A percentile compares a stretch with the other conserved stretches of the same genome.
phyloP scores from a whole-genome alignment of 176 grass and related monocot genomes.

The Avena eriantha region DNA sequence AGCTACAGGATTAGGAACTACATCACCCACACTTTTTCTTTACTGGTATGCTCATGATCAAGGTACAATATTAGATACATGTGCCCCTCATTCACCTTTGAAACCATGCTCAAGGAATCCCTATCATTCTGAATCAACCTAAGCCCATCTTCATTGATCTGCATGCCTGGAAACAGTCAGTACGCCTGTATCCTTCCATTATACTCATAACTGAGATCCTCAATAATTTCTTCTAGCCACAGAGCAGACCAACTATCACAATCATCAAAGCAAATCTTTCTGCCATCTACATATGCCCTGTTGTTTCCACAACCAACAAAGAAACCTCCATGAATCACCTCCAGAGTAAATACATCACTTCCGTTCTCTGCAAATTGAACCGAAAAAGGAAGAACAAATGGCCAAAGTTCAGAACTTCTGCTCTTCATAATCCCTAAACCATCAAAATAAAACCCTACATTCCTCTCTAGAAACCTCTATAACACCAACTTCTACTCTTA shows the following conservation, averaged over 20 bases:
- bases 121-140: neutral
- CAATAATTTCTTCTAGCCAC: neutral
- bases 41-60: neutral
- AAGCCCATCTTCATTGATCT: neutral
- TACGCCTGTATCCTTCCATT: neutral
- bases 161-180: neutral
- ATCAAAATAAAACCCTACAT: no score
- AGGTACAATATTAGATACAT: neutral
- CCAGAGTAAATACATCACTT: no score
- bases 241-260: neutral
- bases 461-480: no score
- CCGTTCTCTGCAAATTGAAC: no score
- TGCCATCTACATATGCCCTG: neutral
- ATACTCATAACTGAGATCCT: neutral
- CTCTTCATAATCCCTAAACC: no score
- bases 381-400: no score
- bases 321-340: no score
- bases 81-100: neutral
- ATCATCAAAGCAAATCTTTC: neutral
- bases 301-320: neutral
- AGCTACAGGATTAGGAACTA: neutral
- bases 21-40: neutral
- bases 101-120: neutral
- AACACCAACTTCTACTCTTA: no score
- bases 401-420: no score